Evolutionary conservation across 2,329 filamentous ascomycete genomes (phyloP).

Genomic region (Myriosclerotinia curreyana): DNA sequence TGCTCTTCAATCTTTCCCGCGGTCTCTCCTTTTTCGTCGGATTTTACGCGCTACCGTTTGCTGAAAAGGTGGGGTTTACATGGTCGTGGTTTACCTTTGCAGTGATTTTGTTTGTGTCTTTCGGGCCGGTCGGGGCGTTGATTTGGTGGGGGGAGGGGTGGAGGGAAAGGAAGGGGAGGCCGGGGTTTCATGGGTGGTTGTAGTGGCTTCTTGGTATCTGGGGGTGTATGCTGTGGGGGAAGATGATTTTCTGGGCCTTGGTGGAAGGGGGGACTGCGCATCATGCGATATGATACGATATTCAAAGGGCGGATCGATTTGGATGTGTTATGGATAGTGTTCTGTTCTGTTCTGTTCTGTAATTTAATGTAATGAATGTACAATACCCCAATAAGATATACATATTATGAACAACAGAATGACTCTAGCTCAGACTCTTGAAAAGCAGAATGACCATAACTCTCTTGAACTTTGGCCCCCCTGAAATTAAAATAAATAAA

Average conservation of each 20-base stretch:
- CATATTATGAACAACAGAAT: no score
- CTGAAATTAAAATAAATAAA: no score
- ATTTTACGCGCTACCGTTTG: conserved; percentile 34
- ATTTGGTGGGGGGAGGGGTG: conserved; percentile 35
- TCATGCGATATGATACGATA: neutral
- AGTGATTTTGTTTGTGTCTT: conserved; percentile 29
- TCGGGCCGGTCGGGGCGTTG: conserved; percentile 30
- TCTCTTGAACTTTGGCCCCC: no score
- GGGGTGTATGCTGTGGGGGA: neutral
- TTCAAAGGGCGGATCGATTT: neutral
- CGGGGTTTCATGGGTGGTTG: conserved; percentile 32
- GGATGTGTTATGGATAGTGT: neutral
- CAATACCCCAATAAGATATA: no score
- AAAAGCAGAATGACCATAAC: neutral
- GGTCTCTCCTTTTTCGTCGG: conserved; percentile 35
- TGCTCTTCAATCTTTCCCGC: conserved; percentile 34
- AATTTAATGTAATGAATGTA: neutral
- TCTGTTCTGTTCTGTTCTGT: neutral
- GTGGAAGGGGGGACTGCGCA: neutral
- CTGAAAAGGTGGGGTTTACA: conserved; percentile 27
- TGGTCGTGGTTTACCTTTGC: conserved; percentile 36
- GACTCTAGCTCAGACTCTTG: no score
- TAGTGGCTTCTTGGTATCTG: conserved; percentile 6
- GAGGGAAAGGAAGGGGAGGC: conserved; percentile 29
- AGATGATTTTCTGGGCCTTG: neutral